These are phyloP conservation scores for Rhododendron ovatum DNA, from an alignment of 148 eudicot species.

Conservation along the genomic window DNA sequence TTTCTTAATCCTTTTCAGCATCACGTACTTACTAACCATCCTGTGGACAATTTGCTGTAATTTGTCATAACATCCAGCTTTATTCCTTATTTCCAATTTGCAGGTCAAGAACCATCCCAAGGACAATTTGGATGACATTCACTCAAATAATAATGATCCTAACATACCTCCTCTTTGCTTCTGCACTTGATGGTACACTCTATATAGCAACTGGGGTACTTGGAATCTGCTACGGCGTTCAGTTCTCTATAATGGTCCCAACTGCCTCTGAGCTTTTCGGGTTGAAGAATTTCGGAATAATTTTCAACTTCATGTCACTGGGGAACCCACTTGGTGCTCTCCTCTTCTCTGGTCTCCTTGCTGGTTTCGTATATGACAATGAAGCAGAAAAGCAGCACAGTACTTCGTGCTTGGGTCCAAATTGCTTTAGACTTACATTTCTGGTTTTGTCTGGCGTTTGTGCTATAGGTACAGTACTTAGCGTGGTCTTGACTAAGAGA, in stretches of 20 bases:
- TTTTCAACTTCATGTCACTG: constrained; percentile 66
- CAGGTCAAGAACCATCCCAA: constrained; percentile 64
- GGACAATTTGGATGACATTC: constrained; percentile 65
- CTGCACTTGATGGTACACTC: constrained; percentile 49
- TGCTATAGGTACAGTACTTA: constrained; percentile 52
- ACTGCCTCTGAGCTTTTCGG: constrained; percentile 91
- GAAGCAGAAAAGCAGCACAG: constrained; percentile 64
- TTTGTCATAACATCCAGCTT: not conserved
- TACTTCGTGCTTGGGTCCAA: constrained; percentile 56
- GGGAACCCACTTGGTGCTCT: constrained; percentile 84
- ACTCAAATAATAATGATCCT: constrained; percentile 69
- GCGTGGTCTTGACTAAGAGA: constrained; percentile 56
- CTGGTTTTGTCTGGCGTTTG: constrained; percentile 47
- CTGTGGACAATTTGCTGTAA: not conserved
- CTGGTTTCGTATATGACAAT: constrained; percentile 62
- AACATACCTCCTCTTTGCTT: constrained; percentile 65
- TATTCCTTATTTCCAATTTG: constrained; percentile 8
- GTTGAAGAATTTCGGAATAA: constrained; percentile 57
- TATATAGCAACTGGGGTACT: constrained; percentile 65
- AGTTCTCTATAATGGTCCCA: constrained; percentile 73
- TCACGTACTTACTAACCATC: not conserved
- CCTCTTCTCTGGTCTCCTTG: constrained; percentile 70
- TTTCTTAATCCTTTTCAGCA: not conserved
- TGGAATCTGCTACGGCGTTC: constrained; percentile 74
- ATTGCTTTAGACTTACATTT: constrained; percentile 70